Conservation (phyloP, 345 rosid species). For the Microcos paniculata region DNA sequence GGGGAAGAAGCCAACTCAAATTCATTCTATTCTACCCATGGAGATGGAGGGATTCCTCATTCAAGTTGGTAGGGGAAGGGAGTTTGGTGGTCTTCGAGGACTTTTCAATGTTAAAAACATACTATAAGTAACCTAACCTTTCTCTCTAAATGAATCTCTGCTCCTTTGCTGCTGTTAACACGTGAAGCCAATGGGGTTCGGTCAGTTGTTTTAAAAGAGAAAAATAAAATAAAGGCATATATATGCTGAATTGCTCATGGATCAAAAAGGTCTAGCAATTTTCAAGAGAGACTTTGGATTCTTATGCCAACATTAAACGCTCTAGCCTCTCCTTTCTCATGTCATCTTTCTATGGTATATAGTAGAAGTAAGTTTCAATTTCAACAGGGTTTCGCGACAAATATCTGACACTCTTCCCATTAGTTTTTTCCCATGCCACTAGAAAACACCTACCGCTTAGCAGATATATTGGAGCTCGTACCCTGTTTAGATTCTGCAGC, state of each 20-base stretch:
- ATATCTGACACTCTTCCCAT: conserved; percentile 16
- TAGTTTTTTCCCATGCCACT: conserved; percentile 16
- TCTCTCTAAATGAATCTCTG: background rate
- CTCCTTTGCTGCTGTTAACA: conserved; percentile 11
- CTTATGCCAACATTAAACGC: conserved; percentile 5
- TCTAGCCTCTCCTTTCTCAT: conserved; percentile 16
- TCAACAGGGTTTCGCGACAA: conserved; percentile 11
- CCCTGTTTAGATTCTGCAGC: conserved; percentile 4
- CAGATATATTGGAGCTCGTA: conserved; percentile 20
- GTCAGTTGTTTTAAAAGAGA: conserved; percentile 11
- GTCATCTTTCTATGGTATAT: background rate
- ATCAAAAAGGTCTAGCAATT: conserved; percentile 1
- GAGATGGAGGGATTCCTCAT: background rate
- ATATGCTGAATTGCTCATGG: background rate
- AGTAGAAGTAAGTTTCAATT: background rate
- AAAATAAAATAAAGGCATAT: background rate
- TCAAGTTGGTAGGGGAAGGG: background rate
- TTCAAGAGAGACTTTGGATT: conserved; percentile 17
- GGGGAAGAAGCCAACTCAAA: conserved; percentile 12
- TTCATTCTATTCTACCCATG: background rate
- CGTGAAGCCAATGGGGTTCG: conserved; percentile 12
- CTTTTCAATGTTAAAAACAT: background rate
- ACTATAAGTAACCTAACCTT: background rate
- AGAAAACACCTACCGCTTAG: conserved; percentile 17
- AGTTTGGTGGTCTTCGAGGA: conserved; percentile 15